These are phyloP conservation scores for Geotrichum fermentans DNA, from an alignment of 1,139 yeast species.

Conservation along the genomic window DNA sequence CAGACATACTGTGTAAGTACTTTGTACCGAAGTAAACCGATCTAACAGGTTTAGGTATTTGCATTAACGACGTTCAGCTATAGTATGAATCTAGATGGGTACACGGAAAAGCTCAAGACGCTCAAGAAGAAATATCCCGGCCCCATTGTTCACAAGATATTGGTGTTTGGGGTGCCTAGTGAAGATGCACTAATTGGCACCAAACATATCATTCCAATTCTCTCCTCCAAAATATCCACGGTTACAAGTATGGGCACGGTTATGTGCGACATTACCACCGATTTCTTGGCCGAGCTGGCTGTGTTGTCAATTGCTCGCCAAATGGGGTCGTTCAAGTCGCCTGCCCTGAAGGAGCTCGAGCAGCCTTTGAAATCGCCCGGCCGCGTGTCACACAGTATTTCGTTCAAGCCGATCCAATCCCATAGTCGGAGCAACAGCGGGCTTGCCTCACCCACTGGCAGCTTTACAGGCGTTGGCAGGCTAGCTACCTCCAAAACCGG, in stretches of 20 bases:
- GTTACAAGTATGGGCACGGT: slow-evolving; percentile 56
- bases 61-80: slow-evolving; percentile 53
- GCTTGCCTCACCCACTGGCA: slow-evolving; percentile 14
- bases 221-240: slow-evolving; percentile 31
- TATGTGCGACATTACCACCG: slow-evolving; percentile 65
- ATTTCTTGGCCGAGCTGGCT: slow-evolving; percentile 60
- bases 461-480: slow-evolving; percentile 8
- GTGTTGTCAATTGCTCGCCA: slow-evolving; percentile 49
- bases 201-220: slow-evolving; percentile 33
- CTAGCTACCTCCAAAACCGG: slow-evolving; percentile 30
- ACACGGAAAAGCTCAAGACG: slow-evolving; percentile 35
- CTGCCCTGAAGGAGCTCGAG: slow-evolving; percentile 34
- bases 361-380: slow-evolving; percentile 13
- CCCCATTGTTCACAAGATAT: slow-evolving; percentile 57
- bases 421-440: slow-evolving; percentile 13
- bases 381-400: slow-evolving; percentile 7
- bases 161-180: slow-evolving; percentile 54
- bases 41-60: slow-evolving; percentile 40
- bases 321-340: slow-evolving; percentile 37
- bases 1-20: slow-evolving; percentile 40
- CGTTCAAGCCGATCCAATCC: slow-evolving; percentile 14
- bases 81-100: slow-evolving; percentile 32
- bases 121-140: slow-evolving; percentile 49
- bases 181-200: slow-evolving; percentile 30
- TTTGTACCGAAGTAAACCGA: neutral